These are phyloP conservation scores for Hypomontagnella submonticulosa DNA, from an alignment of 495 filamentous ascomycete species.

Conservation along the genomic window DNA sequence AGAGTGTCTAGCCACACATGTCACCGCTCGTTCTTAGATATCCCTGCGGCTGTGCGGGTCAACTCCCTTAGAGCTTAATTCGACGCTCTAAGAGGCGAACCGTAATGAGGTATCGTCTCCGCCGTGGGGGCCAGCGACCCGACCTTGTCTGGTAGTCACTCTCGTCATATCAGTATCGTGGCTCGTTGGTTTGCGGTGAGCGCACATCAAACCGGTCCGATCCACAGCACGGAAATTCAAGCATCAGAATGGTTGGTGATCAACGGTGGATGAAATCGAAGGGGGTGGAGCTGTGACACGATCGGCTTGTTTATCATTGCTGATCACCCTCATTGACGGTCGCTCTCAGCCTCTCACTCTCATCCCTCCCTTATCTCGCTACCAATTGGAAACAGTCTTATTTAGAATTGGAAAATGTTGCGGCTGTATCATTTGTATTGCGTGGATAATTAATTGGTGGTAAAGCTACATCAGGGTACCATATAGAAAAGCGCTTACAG, in stretches of 20 bases:
- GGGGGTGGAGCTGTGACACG: constrained; percentile 30
- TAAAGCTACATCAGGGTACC: too few species aligned
- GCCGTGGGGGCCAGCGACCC: too few species aligned
- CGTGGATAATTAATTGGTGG: too few species aligned
- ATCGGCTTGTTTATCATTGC: constrained; percentile 35
- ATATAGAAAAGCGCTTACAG: too few species aligned
- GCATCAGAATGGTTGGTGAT: constrained; percentile 25
- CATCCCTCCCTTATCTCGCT: constrained; percentile 1
- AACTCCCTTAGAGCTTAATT: constrained; percentile 16
- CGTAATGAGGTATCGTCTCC: too few species aligned
- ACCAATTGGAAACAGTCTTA: background rate
- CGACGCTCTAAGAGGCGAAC: constrained; percentile 4
- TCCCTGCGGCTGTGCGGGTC: constrained; percentile 26
- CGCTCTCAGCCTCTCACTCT: constrained; percentile 25
- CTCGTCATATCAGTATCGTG: background rate
- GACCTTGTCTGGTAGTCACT: too few species aligned
- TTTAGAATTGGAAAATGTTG: too few species aligned
- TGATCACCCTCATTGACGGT: constrained; percentile 29
- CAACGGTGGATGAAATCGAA: constrained; percentile 25
- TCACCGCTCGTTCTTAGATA: constrained; percentile 14
- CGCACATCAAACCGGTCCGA: constrained; percentile 41
- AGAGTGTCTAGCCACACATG: constrained; percentile 8
- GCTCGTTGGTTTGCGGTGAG: constrained; percentile 21
- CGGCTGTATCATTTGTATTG: too few species aligned
- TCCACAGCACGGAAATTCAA: constrained; percentile 26